Evolutionary conservation across 169 alveolate species (phyloP), one percentile per base, ranked within the genome.

Genomic region (Plasmodium relictum): DNA sequence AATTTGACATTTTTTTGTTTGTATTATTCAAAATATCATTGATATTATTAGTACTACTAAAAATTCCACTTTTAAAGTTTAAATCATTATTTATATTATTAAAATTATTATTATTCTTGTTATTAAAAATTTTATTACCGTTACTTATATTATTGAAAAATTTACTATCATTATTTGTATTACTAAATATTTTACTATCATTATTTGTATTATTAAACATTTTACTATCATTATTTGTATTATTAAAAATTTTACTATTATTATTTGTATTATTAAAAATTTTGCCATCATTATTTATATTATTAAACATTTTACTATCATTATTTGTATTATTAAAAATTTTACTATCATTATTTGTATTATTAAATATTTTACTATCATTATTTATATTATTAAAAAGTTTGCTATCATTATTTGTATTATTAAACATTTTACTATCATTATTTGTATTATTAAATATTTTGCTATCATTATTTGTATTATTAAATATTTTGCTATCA

Each of bases 111-210:
- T 12, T 52, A 8, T 52, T n/a, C 20, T 6, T 52, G 10, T 10
- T 52, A 4, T n/a, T n/a, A n/a, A 52, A 41, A 56, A 20, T 31
- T 58, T 58, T 74, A 14, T 31, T 74, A 42, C 63, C 44, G 31
- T 14, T 31, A 37, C 26, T 45, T 7, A 31, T 45, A 22, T 61
- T 61, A 8, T 56, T 56, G 59, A 42, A 42, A 12, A 61, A 10
- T 0, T 24, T 18, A 31, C 7, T 24, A 37, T 16, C 10, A 12
- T 31, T 52, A 63, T 45, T 41, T 16, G 8, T 12, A 24, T 9
- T 22, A 24, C 42, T 26, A 16, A 39, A 41, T 31, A 20, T 56
- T 61, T 58, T 74, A 16, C 41, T 74, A 42, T 63, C 44, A 50
- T 14, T 31, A 37, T 26, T 24, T 7, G 52, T 45, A 12, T 61